Conservation (phyloP, 2,329 filamentous ascomycete species). For the Tolypocladium album region DNA sequence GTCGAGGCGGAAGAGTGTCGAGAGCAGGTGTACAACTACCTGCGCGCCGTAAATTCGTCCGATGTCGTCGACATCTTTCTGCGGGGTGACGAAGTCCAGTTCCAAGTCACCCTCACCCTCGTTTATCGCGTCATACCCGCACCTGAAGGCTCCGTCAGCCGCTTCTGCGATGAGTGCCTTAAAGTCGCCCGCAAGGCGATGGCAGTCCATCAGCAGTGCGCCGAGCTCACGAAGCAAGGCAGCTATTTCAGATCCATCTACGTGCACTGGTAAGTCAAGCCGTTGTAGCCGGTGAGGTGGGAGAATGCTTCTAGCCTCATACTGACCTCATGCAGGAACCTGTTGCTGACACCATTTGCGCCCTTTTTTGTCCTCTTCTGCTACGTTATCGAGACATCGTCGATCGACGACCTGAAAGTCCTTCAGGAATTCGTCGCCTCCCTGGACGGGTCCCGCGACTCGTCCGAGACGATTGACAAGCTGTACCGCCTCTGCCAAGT, state of each 20-base stretch:
- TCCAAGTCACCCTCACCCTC: slow-evolving; percentile 37
- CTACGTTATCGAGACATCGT: slow-evolving; percentile 42
- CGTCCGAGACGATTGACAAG: slow-evolving; percentile 49
- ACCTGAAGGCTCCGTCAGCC: slow-evolving; percentile 26
- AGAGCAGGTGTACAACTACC: slow-evolving; percentile 22
- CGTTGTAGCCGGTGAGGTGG: neutral
- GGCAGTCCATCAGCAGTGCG: slow-evolving; percentile 31
- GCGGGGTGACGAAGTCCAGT: slow-evolving; percentile 34
- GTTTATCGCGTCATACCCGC: slow-evolving; percentile 42
- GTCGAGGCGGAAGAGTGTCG: slow-evolving; percentile 23
- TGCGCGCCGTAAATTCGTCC: slow-evolving; percentile 26
- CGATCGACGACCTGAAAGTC: slow-evolving; percentile 39
- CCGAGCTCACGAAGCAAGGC: slow-evolving; percentile 29
- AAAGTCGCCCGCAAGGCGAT: slow-evolving; percentile 38
- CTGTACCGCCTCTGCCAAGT: slow-evolving; percentile 52
- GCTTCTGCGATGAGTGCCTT: slow-evolving; percentile 39
- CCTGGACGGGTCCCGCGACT: slow-evolving; percentile 36
- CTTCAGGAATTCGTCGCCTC: slow-evolving; percentile 47
- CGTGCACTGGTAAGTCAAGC: slow-evolving; percentile 35
- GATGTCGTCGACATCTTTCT: slow-evolving; percentile 32
- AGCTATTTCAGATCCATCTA: slow-evolving; percentile 33
- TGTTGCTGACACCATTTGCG: slow-evolving; percentile 46
- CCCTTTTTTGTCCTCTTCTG: slow-evolving; percentile 51
- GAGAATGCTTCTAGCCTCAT: neutral
- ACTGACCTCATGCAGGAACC: slow-evolving; percentile 27